phyloP scores from a whole-genome alignment of 306 rosid species.

The Trifolium dubium region DNA sequence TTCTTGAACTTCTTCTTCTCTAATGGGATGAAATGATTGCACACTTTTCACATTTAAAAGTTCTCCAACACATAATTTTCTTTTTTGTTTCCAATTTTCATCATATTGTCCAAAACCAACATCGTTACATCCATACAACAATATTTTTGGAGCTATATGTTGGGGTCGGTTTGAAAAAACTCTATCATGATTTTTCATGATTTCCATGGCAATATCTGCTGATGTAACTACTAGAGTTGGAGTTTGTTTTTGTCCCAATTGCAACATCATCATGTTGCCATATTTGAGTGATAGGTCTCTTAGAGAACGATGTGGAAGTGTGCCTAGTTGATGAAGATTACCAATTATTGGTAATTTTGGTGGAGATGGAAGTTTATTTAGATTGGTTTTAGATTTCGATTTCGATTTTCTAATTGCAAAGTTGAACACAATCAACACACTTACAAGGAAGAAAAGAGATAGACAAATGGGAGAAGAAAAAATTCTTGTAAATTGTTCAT shows the following conservation, averaged over 20 bases:
- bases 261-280: slow-evolving; percentile 40
- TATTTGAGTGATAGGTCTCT: slow-evolving; percentile 25
- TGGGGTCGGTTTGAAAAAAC: slow-evolving; percentile 41
- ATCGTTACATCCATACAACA: slow-evolving; percentile 37
- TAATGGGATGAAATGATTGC: not conserved
- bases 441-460: not conserved
- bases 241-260: slow-evolving; percentile 34
- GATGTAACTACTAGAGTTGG: slow-evolving; percentile 49
- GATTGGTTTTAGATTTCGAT: slow-evolving; percentile 34
- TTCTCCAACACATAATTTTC: slow-evolving; percentile 30
- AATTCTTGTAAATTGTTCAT: not conserved
- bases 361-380: slow-evolving; percentile 43
- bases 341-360: slow-evolving; percentile 51
- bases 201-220: slow-evolving; percentile 16
- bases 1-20: slow-evolving; percentile 47
- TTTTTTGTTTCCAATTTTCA: slow-evolving; percentile 46
- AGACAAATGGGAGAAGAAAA: not conserved
- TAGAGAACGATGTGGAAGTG: slow-evolving; percentile 41
- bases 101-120: slow-evolving; percentile 38
- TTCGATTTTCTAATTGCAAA: slow-evolving; percentile 19
- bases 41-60: slow-evolving; percentile 41
- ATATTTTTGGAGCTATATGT: slow-evolving; percentile 29
- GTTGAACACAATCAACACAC: slow-evolving; percentile 1
- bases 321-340: slow-evolving; percentile 51
- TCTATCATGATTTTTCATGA: slow-evolving; percentile 37